Evolutionary conservation across 805 yeast genomes (phyloP).

Genomic region (Saccharomycopsis synnaedendra): DNA sequence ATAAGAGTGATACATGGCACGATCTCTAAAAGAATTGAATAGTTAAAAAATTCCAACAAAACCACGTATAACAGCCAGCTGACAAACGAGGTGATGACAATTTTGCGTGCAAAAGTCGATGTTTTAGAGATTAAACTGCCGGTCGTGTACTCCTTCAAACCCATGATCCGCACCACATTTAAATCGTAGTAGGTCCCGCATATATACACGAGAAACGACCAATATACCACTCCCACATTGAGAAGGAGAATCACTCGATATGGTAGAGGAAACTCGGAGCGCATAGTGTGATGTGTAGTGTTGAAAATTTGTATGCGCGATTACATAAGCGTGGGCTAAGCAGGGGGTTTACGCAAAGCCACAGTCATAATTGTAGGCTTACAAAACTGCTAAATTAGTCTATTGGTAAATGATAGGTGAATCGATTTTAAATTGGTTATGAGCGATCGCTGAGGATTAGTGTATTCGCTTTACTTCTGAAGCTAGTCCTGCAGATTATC

Average conservation of each 20-base stretch:
- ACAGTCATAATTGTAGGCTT: too few species aligned
- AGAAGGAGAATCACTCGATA: conserved; percentile 7
- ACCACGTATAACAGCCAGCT: conserved; percentile 2
- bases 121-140: conserved; percentile 1
- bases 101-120: neutral
- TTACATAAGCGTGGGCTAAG: too few species aligned
- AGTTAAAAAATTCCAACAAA: neutral
- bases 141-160: neutral
- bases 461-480: too few species aligned
- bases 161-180: conserved; percentile 2
- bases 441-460: too few species aligned
- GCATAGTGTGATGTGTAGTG: too few species aligned
- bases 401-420: too few species aligned
- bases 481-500: too few species aligned
- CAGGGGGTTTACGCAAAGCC: too few species aligned
- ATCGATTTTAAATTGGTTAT: too few species aligned
- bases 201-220: conserved; percentile 1
- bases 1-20: conserved; percentile 8
- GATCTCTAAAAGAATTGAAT: conserved; percentile 1
- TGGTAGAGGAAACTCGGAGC: neutral
- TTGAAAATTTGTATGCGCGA: too few species aligned
- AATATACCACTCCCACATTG: conserved; percentile 10
- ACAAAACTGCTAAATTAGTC: too few species aligned
- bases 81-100: neutral
- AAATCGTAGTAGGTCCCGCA: neutral